Percentiles rank a stretch among this genome's conserved stretches.
Conservation (phyloP, 768 basidiomycete genomes). For the Epithele typhae region DNA sequence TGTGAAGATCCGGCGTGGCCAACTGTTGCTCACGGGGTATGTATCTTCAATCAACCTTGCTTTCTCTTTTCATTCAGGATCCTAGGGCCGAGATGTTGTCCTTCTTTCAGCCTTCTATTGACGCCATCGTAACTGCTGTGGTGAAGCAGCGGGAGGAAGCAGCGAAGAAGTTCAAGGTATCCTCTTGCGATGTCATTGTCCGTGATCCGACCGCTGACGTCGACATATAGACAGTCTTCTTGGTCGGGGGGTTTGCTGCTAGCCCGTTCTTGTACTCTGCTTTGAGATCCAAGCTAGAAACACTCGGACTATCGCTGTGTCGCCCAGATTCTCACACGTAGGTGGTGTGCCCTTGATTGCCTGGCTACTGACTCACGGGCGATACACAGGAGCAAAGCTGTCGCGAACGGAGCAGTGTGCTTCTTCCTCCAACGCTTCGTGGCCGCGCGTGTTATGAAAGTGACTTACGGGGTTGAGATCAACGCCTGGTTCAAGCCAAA, state of each 20-base stretch:
- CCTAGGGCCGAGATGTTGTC: no score
- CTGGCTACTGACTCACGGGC: no score
- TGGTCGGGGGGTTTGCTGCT: conserved; percentile 81
- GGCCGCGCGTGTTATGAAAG: conserved; percentile 40
- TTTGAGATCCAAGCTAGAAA: conserved; percentile 58
- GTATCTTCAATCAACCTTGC: no score
- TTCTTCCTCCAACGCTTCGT: conserved; percentile 46
- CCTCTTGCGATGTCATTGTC: no score
- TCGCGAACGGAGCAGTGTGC: conserved; percentile 47
- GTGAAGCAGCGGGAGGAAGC: no score
- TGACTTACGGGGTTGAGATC: conserved; percentile 43
- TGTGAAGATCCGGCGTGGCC: conserved; percentile 35
- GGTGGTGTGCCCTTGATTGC: conserved; percentile 13
- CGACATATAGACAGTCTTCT: conserved; percentile 70
- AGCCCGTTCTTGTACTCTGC: conserved; percentile 74
- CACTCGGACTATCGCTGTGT: conserved; percentile 53
- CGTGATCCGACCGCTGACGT: no score
- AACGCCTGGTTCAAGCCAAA: conserved; percentile 28
- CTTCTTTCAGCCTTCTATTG: conserved; percentile 42
- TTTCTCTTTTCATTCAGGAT: no score
- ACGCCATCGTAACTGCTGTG: conserved; percentile 34
- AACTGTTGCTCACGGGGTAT: conserved; percentile 37
- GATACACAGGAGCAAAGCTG: conserved; percentile 40
- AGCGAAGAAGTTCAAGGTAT: conserved; percentile 14
- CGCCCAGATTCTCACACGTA: conserved; percentile 79